A percentile compares a stretch with the other conserved stretches of the same genome.
These are phyloP conservation scores for Puccinia horiana DNA, from an alignment of 1,284 basidiomycete species.

Conservation along the genomic window DNA sequence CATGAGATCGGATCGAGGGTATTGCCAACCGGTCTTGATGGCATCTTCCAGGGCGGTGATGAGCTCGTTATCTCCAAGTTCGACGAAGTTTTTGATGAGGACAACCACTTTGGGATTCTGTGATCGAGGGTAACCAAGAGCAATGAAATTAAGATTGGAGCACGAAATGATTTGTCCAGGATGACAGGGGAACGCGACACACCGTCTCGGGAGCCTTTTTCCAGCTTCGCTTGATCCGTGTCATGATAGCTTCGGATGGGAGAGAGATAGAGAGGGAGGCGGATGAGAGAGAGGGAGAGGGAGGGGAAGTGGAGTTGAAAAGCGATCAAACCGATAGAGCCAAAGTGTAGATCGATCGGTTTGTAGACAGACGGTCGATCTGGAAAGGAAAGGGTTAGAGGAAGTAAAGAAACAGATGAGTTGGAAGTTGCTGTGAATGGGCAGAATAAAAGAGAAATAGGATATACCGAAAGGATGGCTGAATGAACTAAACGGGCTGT, in stretches of 20 bases:
- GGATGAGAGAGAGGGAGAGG: neutral
- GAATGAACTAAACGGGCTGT: no score
- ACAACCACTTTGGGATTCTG: conserved; percentile 44
- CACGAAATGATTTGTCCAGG: no score
- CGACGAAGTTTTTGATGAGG: conserved; percentile 34
- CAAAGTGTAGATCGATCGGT: neutral
- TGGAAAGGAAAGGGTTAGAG: no score
- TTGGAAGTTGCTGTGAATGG: neutral
- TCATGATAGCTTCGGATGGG: conserved; percentile 17
- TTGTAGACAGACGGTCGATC: neutral
- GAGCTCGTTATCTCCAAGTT: conserved; percentile 40
- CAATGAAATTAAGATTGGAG: neutral
- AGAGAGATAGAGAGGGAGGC: neutral
- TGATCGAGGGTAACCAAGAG: neutral
- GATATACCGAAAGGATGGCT: no score
- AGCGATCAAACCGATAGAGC: no score
- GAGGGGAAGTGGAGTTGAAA: neutral
- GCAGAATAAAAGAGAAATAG: neutral
- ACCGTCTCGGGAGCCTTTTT: conserved; percentile 47
- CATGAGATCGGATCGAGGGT: conserved; percentile 94
- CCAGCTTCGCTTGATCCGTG: conserved; percentile 40
- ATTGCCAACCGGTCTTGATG: conserved; percentile 69
- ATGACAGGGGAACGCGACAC: neutral
- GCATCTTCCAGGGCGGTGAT: conserved; percentile 25
- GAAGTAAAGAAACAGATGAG: neutral